Evolutionary conservation across 768 basidiomycete species (phyloP).

Genomic region (Leccinum disarticulatum): DNA sequence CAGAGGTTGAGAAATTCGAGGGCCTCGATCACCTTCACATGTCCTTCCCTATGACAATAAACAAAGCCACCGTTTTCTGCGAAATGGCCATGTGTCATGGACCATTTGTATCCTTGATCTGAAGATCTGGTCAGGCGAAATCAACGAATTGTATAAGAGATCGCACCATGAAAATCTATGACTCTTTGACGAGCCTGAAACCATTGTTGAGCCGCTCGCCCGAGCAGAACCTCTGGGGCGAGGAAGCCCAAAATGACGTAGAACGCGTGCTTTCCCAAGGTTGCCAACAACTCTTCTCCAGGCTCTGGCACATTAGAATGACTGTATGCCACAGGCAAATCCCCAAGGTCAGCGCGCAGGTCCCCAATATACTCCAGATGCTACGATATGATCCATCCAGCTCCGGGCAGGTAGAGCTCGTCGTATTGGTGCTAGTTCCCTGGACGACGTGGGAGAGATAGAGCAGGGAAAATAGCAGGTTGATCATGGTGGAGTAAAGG

Average conservation of each 20-base stretch:
- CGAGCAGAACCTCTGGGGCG: not conserved
- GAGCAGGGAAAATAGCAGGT: too few species aligned
- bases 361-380: not conserved
- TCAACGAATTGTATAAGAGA: not conserved
- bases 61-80: not conserved
- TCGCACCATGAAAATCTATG: not conserved
- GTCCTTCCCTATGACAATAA: not conserved
- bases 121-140: not conserved
- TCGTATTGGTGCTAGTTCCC: too few species aligned
- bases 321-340: not conserved
- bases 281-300: not conserved
- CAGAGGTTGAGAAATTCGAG: not conserved
- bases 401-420: too few species aligned
- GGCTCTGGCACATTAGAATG: not conserved
- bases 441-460: too few species aligned
- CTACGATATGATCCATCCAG: not conserved
- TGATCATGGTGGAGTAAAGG: too few species aligned
- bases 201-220: not conserved
- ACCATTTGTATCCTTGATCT: not conserved
- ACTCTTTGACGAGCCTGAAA: not conserved
- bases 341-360: not conserved
- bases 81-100: not conserved
- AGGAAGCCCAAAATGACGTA: not conserved
- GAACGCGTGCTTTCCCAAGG: not conserved
- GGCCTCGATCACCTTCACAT: not conserved